Conservation (phyloP, 2,329 filamentous ascomycete species). For the Colletotrichum sp. region DNA sequence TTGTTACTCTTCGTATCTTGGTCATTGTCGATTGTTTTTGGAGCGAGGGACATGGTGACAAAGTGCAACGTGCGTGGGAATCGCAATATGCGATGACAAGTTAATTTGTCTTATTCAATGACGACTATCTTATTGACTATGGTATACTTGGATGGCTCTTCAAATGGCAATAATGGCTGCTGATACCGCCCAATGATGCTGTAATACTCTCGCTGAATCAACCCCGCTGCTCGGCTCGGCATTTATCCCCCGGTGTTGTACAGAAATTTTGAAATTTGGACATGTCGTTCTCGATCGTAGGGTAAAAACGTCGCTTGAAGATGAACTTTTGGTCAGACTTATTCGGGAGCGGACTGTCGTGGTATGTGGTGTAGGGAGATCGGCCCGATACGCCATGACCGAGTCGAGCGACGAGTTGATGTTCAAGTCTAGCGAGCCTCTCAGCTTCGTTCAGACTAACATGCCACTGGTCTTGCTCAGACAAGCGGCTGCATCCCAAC, state of each 20-base stretch:
- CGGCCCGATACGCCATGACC: not conserved
- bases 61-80: not conserved
- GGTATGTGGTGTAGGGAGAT: not conserved
- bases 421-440: not conserved
- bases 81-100: not conserved
- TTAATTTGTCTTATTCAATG: not conserved
- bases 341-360: not conserved
- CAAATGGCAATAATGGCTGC: not conserved
- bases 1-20: not conserved
- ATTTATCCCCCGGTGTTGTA: not conserved
- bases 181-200: not conserved
- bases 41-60: not conserved
- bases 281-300: not conserved
- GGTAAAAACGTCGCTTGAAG: not conserved
- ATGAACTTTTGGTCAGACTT: not conserved
- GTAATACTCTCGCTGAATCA: not conserved
- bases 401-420: not conserved
- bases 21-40: not conserved
- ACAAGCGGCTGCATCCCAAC: not conserved
- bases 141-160: not conserved
- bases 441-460: not conserved
- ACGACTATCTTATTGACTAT: not conserved
- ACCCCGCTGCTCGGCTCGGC: not conserved
- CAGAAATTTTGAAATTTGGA: not conserved
- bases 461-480: not conserved